Base-by-base conservation (phyloP, 352 stramenopile genomes). In the Globisporangium irregulare region DNA sequence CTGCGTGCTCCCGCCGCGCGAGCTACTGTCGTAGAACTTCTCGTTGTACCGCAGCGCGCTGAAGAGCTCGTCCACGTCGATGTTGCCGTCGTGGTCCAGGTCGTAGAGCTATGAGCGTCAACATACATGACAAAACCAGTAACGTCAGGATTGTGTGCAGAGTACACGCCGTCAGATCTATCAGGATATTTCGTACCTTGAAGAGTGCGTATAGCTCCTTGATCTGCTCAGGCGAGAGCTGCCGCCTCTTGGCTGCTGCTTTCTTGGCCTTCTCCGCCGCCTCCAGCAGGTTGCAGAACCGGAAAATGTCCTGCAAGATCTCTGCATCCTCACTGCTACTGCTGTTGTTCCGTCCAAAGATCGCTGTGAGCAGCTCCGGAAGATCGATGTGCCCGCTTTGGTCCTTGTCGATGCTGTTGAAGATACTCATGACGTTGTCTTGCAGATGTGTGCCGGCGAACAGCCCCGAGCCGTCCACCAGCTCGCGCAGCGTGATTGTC, bases 341-440 rank as follows among this genome's bases (percentile, higher is more conserved):
- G 6, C 88, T 83, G 0, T 18, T 50, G n/a, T 41, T 29, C 8
- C 41, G 55, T 41, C 74, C 74, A 50, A 94, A 93, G 22, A 94
- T 74, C 12, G 84, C 86, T 1, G 64, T 34, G 20, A 74, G 84
- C 4, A 92, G 78, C 60, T 94, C 86, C 1, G 73, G 68, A 25
- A 94, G 71, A 48, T 94, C 86, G 53, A 94, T 89, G 25, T 86
- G 77, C 22, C 86, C 86, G 66, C 86, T 94, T 20, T 90, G 76
- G 67, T 94, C 84, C 46, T 78, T 71, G 70, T 94, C 86, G 59
- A 94, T 82, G 46, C 81, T 89, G 63, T 74, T 85, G 71, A 94
- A 94, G 58, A 94, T 90, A 32, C 86, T 86, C 57, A 80, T 79
- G 1, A 92, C 70, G 34, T 91, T 91, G 20, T 91, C 80, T 20